Base-by-base conservation (phyloP, 2,329 filamentous ascomycete genomes). In the Drechslerella coelobrocha region DNA sequence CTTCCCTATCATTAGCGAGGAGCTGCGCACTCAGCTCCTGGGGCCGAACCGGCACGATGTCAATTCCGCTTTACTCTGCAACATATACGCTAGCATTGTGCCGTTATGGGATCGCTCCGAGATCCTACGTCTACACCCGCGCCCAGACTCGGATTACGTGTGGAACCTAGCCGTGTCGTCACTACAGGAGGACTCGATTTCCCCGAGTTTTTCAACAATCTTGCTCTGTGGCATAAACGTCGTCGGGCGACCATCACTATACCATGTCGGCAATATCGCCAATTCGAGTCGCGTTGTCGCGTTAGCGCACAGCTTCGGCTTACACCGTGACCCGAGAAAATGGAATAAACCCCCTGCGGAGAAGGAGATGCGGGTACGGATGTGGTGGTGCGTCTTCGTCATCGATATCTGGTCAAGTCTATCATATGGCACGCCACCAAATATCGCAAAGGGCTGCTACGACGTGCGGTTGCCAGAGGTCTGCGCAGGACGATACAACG, bases 151-250 rank as follows among this genome's bases (percentile, higher is more conserved):
- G 41, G 82, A 84, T 47, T 88, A 85, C 75, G 82, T 85, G 7
- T 86, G 86, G 81, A 88, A 88, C 65, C 81, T 86, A 65, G 85
- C 85, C 5, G 84, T 83, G 19, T 84, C 84, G 56, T 84, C 85
- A 0, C 79, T 86, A 2, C 85, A 86, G 72, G 84, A 83, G 0
- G 85, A 88, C 65, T 82, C 87, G 5, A 81, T 84, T 0, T 83
- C 83, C 0, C 85, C 85, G 0, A 84, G 85, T 0, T 78, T 87
- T 45, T 84, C 85, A 0, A 85, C 84, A 0, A 81, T 88, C 23
- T 81, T 83, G 21, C 83, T 85, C 1, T 82, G 84, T 3, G 76
- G 87, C 7, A 79, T 88, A 8, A 86, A 88, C 73, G 78, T 88
- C 1, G 83, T 83, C 0, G 86, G 86, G 0, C 80, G 86, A 1